Conservation (phyloP, 139 green algal species). For the Coccomyxa sp. region DNA sequence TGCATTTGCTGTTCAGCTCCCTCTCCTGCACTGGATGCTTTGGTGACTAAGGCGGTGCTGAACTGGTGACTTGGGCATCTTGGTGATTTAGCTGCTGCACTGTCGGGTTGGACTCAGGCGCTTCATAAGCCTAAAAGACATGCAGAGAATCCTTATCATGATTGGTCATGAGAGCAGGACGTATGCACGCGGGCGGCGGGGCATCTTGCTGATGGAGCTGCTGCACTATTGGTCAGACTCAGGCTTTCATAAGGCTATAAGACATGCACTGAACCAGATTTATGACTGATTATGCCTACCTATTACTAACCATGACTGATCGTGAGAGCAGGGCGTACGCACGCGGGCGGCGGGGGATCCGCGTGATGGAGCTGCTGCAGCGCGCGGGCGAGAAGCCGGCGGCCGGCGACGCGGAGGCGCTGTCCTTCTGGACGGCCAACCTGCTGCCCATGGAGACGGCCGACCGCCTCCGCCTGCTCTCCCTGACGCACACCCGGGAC, state of each 20-base stretch:
- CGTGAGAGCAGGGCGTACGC: constrained; percentile 6
- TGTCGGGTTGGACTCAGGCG: too few relatives aligned
- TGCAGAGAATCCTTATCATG: too few relatives aligned
- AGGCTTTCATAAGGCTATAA: not conserved
- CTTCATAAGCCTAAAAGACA: too few relatives aligned
- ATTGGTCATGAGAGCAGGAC: too few relatives aligned
- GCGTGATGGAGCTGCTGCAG: constrained; percentile 30
- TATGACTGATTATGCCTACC: not conserved
- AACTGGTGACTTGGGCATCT: too few relatives aligned
- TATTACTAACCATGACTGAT: not conserved
- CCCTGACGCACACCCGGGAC: not conserved
- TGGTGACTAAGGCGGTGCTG: too few relatives aligned
- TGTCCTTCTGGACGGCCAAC: constrained; percentile 52
- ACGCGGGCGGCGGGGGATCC: not conserved
- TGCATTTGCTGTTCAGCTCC: too few relatives aligned
- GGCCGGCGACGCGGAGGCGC: constrained; percentile 18
- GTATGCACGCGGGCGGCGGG: too few relatives aligned
- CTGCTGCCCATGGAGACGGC: constrained; percentile 11
- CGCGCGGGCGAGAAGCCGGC: constrained; percentile 33
- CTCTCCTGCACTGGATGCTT: too few relatives aligned
- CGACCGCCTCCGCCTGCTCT: constrained; percentile 4
- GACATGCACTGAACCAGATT: not conserved
- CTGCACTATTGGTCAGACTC: not conserved
- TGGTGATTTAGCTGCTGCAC: too few relatives aligned
- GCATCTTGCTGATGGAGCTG: not conserved